These are phyloP conservation scores for Dryas drummondii DNA, from an alignment of 306 rosid genomes.

Conservation along the genomic window DNA sequence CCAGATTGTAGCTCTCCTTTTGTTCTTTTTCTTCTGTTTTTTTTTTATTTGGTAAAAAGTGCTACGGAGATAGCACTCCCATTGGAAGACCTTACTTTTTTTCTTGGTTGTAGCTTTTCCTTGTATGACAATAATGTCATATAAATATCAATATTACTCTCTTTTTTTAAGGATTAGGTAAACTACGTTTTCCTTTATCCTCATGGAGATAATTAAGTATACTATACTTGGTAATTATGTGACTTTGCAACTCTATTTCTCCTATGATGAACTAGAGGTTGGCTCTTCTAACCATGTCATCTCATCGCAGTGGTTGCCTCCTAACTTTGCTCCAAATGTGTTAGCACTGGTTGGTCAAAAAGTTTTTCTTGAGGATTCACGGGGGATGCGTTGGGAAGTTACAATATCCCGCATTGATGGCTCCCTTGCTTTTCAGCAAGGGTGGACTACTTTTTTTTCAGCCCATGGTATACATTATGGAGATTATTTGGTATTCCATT, in stretches of 20 bases:
- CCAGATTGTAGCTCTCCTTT: background rate
- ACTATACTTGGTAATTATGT: background rate
- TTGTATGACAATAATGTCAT: background rate
- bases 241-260: background rate
- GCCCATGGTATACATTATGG: slow-evolving; percentile 52
- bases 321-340: slow-evolving; percentile 41
- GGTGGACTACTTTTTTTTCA: slow-evolving; percentile 58
- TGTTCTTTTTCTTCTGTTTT: background rate
- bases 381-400: slow-evolving; percentile 47
- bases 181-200: background rate
- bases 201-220: slow-evolving; percentile 6
- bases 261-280: slow-evolving; percentile 7
- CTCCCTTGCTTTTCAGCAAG: slow-evolving; percentile 48
- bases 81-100: background rate
- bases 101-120: background rate
- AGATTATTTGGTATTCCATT: slow-evolving; percentile 49
- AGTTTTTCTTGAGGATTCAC: slow-evolving; percentile 50
- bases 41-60: too few species aligned
- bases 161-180: background rate
- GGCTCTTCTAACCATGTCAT: slow-evolving; percentile 13
- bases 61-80: background rate
- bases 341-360: slow-evolving; percentile 36
- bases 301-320: slow-evolving; percentile 59
- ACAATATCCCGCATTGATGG: slow-evolving; percentile 37
- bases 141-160: background rate